A percentile compares a stretch with the other conserved stretches of the same genome.
Conservation (phyloP, 2,329 filamentous ascomycete species). For the Curvularia spicifera region DNA sequence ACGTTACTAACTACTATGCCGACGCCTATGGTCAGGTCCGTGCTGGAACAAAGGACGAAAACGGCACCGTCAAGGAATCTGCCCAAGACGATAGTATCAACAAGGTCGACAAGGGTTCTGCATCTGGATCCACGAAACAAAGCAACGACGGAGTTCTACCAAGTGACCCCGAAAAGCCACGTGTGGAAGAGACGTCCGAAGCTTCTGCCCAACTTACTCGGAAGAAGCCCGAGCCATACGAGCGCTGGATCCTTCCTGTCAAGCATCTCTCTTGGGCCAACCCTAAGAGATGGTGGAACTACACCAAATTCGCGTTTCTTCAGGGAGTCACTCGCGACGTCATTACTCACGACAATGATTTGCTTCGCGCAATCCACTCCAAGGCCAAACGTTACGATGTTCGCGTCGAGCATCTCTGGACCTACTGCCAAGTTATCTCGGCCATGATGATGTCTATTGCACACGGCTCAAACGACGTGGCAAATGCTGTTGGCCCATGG, state of each 20-base stretch:
- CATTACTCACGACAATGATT: conserved; percentile 49
- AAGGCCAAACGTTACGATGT: conserved; percentile 55
- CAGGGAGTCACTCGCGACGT: conserved; percentile 53
- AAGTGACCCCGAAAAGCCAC: conserved; percentile 15
- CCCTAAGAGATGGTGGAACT: conserved; percentile 47
- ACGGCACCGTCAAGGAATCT: conserved; percentile 3
- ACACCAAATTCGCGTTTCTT: conserved; percentile 54
- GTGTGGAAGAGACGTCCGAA: conserved; percentile 11
- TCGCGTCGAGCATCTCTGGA: conserved; percentile 57
- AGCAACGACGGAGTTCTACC: conserved; percentile 1
- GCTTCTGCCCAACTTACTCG: conserved; percentile 27
- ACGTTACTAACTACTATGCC: conserved; percentile 53
- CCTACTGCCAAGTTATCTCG: conserved; percentile 53
- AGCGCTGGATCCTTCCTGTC: conserved; percentile 46
- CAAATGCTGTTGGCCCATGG: conserved; percentile 62
- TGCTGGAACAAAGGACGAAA: conserved; percentile 22
- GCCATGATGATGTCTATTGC: conserved; percentile 76
- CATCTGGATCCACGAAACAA: conserved; percentile 6
- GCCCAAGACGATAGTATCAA: conserved; percentile 15
- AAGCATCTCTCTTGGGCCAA: conserved; percentile 39
- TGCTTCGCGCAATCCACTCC: conserved; percentile 50
- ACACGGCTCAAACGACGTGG: conserved; percentile 72
- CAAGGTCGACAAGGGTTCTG: conserved; percentile 11
- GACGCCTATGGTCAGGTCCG: conserved; percentile 36
- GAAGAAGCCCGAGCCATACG: conserved; percentile 40